Evolutionary conservation across 1,139 yeast species (phyloP).

Genomic region (Scheffersomyces segobiensis): DNA sequence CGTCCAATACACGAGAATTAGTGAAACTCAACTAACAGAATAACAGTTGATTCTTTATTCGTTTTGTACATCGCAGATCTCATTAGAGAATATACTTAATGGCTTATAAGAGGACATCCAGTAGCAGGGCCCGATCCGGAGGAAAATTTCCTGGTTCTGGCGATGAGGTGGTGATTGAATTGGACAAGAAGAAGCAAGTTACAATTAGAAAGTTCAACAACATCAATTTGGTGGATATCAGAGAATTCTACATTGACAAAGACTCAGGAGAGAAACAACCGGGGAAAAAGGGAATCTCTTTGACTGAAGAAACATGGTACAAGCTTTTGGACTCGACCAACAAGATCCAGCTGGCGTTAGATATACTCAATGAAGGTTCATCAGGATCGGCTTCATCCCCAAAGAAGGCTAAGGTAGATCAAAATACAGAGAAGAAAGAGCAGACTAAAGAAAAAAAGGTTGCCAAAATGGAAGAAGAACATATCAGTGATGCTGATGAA

Average conservation of each 20-base stretch:
- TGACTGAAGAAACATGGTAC: slow-evolving; percentile 71
- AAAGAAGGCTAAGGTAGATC: slow-evolving; percentile 10
- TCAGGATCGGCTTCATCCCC: slow-evolving; percentile 3
- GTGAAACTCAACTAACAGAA: neutral
- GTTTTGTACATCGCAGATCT: neutral
- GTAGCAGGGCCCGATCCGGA: neutral
- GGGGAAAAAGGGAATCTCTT: slow-evolving; percentile 82
- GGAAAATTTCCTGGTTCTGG: slow-evolving; percentile 2
- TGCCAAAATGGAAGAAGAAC: slow-evolving; percentile 1
- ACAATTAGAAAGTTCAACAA: slow-evolving; percentile 72
- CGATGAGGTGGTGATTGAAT: slow-evolving; percentile 24
- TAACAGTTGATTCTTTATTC: neutral
- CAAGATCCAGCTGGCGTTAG: slow-evolving; percentile 63
- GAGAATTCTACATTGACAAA: slow-evolving; percentile 74
- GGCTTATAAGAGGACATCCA: slow-evolving; percentile 13
- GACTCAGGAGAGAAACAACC: slow-evolving; percentile 64
- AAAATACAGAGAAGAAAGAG: slow-evolving; percentile 3
- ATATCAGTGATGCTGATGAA: slow-evolving; percentile 4
- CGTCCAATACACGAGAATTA: neutral
- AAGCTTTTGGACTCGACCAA: slow-evolving; percentile 51
- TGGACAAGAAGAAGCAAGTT: slow-evolving; percentile 68
- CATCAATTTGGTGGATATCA: slow-evolving; percentile 67
- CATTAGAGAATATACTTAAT: slow-evolving; percentile 4
- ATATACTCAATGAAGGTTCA: slow-evolving; percentile 36
- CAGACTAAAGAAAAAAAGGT: slow-evolving; percentile 7